Conservation (phyloP, 1,284 basidiomycete genomes). For the Ceratobasidium sp. region DNA sequence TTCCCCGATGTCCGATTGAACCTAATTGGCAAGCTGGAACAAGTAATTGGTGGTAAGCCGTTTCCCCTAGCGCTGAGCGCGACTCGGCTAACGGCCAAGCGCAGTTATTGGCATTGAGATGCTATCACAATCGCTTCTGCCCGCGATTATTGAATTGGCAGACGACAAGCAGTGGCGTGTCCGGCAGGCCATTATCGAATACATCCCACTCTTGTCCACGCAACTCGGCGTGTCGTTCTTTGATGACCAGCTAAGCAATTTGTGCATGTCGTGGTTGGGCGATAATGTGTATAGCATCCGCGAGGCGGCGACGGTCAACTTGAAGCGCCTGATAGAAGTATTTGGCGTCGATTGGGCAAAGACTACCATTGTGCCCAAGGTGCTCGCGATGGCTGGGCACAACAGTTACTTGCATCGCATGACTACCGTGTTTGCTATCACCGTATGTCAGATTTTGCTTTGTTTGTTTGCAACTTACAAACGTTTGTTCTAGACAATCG, state of each 20-base stretch:
- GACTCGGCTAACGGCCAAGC: conserved; percentile 5
- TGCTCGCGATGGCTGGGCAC: conserved; percentile 96
- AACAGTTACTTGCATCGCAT: conserved; percentile 98
- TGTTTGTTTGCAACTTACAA: conserved; percentile 43
- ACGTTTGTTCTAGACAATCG: conserved; percentile 76
- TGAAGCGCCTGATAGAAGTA: conserved; percentile 97
- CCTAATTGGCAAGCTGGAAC: conserved; percentile 98
- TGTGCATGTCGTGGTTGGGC: conserved; percentile 99
- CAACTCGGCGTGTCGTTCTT: conserved; percentile 98
- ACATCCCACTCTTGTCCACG: conserved; percentile 91
- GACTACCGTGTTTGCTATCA: conserved; percentile 99
- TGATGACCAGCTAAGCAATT: conserved; percentile 94
- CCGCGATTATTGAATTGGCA: conserved; percentile 97
- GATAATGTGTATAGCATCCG: conserved; percentile 99
- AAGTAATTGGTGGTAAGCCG: conserved; percentile 86
- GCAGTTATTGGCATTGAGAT: conserved; percentile 97
- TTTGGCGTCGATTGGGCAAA: conserved; percentile 99
- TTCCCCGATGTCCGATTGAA: conserved; percentile 98
- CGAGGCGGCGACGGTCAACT: conserved; percentile 95
- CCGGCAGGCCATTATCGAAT: conserved; percentile 99
- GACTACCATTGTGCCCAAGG: conserved; percentile 94
- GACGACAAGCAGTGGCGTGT: conserved; percentile 99
- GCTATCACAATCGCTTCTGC: conserved; percentile 93
- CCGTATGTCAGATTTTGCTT: conserved; percentile 65
- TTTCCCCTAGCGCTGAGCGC: conserved; percentile 2